Percentiles rank a stretch among this genome's conserved stretches.
phyloP scores from a whole-genome alignment of 768 basidiomycete genomes.

The Lactarius hengduanensis region DNA sequence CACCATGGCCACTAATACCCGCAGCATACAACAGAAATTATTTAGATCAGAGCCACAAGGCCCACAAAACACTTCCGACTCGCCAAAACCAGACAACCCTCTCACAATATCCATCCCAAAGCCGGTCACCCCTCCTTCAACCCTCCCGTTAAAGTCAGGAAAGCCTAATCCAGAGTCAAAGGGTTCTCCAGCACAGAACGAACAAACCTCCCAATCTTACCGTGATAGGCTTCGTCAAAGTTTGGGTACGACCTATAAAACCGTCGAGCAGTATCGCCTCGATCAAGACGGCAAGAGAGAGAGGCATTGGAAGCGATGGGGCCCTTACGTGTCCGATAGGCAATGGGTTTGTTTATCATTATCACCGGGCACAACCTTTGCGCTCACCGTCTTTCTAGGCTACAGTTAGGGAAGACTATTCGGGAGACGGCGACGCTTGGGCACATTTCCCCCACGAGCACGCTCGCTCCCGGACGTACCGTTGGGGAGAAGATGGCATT shows the following conservation, averaged over 20 bases:
- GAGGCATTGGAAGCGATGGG: constrained; percentile 98
- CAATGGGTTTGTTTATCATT: constrained; percentile 76
- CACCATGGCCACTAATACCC: constrained; percentile 44
- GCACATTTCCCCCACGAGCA: constrained; percentile 93
- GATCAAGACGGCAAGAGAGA: constrained; percentile 76
- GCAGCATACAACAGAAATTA: constrained; percentile 56
- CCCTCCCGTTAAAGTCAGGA: constrained; percentile 19
- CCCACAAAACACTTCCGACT: constrained; percentile 31
- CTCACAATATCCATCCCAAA: constrained; percentile 77
- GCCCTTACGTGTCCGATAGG: constrained; percentile 93
- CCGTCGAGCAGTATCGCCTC: constrained; percentile 83
- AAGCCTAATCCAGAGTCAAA: constrained; percentile 10
- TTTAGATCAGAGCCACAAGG: constrained; percentile 19
- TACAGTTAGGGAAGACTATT: constrained; percentile 98
- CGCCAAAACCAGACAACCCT: constrained; percentile 18
- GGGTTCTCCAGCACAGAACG: constrained; percentile 22
- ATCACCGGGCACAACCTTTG: background rate
- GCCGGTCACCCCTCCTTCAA: constrained; percentile 41
- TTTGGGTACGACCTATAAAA: constrained; percentile 72
- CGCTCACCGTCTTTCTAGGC: constrained; percentile 53
- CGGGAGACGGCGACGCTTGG: constrained; percentile 94
- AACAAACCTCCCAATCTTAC: constrained; percentile 40
- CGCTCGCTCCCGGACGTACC: constrained; percentile 88
- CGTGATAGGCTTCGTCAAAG: constrained; percentile 62
- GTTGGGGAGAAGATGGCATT: constrained; percentile 99